These are phyloP conservation scores for Setomelanomma holmii DNA, from an alignment of 2,329 filamentous ascomycete species.

Conservation along the genomic window DNA sequence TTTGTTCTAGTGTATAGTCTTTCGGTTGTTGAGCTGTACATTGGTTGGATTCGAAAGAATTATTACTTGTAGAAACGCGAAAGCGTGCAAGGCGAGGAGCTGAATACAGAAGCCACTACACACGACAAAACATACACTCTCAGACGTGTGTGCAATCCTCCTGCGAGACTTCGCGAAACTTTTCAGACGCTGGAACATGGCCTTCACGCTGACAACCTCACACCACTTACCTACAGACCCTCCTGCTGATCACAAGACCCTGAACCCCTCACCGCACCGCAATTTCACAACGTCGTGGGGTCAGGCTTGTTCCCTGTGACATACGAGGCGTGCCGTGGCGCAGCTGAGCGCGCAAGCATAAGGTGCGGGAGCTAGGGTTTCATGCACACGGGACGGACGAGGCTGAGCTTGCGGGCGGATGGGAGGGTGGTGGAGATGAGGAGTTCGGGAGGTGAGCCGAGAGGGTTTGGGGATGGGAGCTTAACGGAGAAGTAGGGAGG, in stretches of 20 bases:
- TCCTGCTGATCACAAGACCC: not conserved
- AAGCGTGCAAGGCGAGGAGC: too few relatives aligned
- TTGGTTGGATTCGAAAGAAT: not conserved
- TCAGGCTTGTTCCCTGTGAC: not conserved
- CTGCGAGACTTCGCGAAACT: too few relatives aligned
- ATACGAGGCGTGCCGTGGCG: not conserved
- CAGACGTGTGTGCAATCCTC: too few relatives aligned
- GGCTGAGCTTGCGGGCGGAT: not conserved
- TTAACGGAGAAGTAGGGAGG: not conserved
- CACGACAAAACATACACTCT: too few relatives aligned
- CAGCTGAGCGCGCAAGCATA: not conserved
- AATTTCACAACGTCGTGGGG: not conserved
- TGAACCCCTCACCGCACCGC: not conserved
- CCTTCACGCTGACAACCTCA: not conserved
- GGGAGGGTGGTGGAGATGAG: not conserved
- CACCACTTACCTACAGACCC: not conserved
- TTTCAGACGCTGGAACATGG: not conserved
- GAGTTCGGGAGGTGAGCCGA: not conserved
- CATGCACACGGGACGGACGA: not conserved
- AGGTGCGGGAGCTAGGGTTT: not conserved
- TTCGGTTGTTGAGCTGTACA: not conserved
- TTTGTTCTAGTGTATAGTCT: not conserved
- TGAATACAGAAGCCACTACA: too few relatives aligned
- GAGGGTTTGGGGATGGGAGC: not conserved
- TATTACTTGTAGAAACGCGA: not conserved